Evolutionary conservation across 2,329 filamentous ascomycete species (phyloP), one percentile per base, ranked within the genome.

Genomic region (Malbranchea cinnamomea): DNA sequence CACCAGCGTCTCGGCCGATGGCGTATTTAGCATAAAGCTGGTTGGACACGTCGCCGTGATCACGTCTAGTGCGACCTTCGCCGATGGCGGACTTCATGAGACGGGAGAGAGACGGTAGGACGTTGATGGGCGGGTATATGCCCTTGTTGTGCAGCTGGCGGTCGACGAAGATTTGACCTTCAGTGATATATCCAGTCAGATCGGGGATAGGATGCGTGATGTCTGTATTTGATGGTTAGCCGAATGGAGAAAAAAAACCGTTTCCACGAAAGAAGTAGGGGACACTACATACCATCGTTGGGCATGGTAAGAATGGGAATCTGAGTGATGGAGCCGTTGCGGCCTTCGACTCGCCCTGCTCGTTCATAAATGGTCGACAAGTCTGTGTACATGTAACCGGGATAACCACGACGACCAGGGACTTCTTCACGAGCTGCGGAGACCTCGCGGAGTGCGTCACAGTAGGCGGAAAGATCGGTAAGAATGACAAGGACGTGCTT

Each of bases 351-450:
- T 79, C 89, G 89, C 52, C 89, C 89, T 46, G 89, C 89, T 65
- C 89, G 85, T 64, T 98, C 89, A 68, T 98, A 98, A 49, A 98
- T 94, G 52, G 89, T 98, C 36, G 89, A 94, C 75, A 98, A 80
- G 74, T 98, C 91, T 45, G 89, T 98, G 69, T 98, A 98, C 89
- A 98, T 98, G 71, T 98, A 98, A 81, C 89, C 89, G 31, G 89
- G 89, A 67, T 89, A 98, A 71, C 89, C 89, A 75, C 89, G 87
- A 59, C 89, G 87, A 69, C 89, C 89, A 23, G 89, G 89, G 24
- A 98, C 89, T 75, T 98, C 89, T 70, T 98, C 89, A 65, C 89
- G 75, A 31, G 89, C 89, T 32, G 89, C 87, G 9, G 89, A 98
- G 29, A 98, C 89, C 63, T 98, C 89, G 72, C 89, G 89, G 42